These are phyloP conservation scores for Brassica cretica DNA, from an alignment of 345 rosid species.

Conservation along the genomic window DNA sequence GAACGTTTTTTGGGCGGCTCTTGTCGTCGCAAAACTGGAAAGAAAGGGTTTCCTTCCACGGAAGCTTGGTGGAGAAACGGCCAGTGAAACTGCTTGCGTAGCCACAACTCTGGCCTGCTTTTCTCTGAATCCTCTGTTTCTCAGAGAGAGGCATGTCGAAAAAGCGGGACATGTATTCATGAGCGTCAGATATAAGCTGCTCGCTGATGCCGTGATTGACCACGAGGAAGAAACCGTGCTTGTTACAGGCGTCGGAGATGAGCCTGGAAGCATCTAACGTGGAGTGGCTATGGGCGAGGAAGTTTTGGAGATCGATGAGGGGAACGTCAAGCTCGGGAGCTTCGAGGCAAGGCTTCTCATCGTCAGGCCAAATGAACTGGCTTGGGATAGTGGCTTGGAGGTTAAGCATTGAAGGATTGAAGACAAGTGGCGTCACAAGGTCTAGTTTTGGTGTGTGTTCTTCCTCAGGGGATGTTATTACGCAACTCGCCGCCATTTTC, in stretches of 20 bases:
- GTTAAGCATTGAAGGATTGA: slow-evolving; percentile 66
- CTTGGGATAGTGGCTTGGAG: slow-evolving; percentile 57
- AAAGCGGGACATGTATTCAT: slow-evolving; percentile 57
- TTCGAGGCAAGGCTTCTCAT: slow-evolving; percentile 57
- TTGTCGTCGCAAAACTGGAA: slow-evolving; percentile 57
- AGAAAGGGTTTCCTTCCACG: slow-evolving; percentile 99
- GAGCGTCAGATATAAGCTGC: slow-evolving; percentile 66
- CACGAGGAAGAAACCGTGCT: slow-evolving; percentile 89
- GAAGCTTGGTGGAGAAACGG: slow-evolving; percentile 84
- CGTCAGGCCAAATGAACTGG: slow-evolving; percentile 91
- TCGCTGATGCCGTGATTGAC: slow-evolving; percentile 78
- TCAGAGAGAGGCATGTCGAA: slow-evolving; percentile 67
- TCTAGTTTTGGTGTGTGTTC: slow-evolving; percentile 37
- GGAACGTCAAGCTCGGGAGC: slow-evolving; percentile 77
- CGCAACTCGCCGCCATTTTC: slow-evolving; percentile 48
- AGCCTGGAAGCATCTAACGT: slow-evolving; percentile 57
- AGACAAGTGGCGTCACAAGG: slow-evolving; percentile 50
- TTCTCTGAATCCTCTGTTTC: slow-evolving; percentile 73
- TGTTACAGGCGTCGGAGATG: slow-evolving; percentile 67
- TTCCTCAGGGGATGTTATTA: slow-evolving; percentile 40
- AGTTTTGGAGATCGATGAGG: slow-evolving; percentile 60
- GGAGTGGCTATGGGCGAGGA: slow-evolving; percentile 40
- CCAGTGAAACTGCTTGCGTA: slow-evolving; percentile 96
- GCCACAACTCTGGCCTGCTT: slow-evolving; percentile 79
- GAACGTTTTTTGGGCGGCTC: slow-evolving; percentile 45